Evolutionary conservation across 2,329 filamentous ascomycete species (phyloP), one percentile per base, ranked within the genome.

Genomic region (Thermoascus crustaceus): DNA sequence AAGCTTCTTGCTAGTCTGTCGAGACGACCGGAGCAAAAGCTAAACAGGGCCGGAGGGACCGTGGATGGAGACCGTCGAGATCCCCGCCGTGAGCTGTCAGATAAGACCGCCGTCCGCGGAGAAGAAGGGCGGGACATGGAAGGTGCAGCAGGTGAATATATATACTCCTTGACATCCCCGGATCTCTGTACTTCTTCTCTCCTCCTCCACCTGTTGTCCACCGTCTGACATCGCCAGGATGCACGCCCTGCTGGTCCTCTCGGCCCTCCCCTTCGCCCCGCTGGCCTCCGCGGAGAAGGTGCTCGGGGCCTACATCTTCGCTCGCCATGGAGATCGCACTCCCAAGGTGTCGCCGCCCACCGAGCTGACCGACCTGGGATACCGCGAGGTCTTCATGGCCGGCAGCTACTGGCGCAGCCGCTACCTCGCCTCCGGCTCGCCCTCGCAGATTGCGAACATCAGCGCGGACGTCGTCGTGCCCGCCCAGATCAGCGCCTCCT

Each of bases 301-400:
- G 18, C 71, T 94, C 10, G 87, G 86, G 34, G 78, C 81, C 30
- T 91, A 88, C 61, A 78, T 94, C 61, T 94, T 93, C 69, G 78
- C 85, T 49, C 82, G 88, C 30, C 88, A 95, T 65, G 88, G 88
- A 39, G 88, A 95, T 61, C 78, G 88, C 37, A 89, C 86, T 1
- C 66, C 85, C 44, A 94, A 94, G 66, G 69, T 76, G 11, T 77
- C 76, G 43, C 69, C 78, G 30, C 82, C 82, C 8, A 77, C 84
- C 18, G 72, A 73, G 46, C 64, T 95, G 56, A 94, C 88, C 8
- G 72, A 81, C 40, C 72, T 94, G 34, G 88, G 88, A 20, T 86
- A 88, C 54, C 65, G 73, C 31, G 71, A 95, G 65, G 78, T 87
- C 47, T 81, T 77, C 61, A 68, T 71, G 30, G 80, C 82, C 0